A percentile compares a stretch with the other conserved stretches of the same genome.
These are phyloP conservation scores for Rhodamnia argentea DNA, from an alignment of 345 rosid species.

Conservation along the genomic window DNA sequence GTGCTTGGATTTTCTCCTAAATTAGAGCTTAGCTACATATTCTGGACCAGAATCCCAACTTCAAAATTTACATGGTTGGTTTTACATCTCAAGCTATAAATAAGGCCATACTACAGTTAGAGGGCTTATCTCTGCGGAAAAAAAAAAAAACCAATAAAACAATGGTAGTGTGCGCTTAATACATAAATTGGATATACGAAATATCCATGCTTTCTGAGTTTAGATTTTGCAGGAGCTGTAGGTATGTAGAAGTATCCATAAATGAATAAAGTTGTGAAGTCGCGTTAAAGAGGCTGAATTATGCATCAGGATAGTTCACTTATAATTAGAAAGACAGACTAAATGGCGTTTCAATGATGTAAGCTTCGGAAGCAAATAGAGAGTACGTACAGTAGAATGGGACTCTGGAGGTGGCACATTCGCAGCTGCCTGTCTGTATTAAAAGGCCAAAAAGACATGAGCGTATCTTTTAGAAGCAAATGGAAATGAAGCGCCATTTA, in stretches of 20 bases:
- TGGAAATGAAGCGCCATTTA: neutral
- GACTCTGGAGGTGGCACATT: conserved; percentile 70
- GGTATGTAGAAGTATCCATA: neutral
- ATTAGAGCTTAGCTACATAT: neutral
- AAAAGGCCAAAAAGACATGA: conserved; percentile 1
- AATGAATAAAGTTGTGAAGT: neutral
- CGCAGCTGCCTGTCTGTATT: conserved; percentile 53
- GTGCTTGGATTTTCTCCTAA: neutral
- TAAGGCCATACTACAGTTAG: neutral
- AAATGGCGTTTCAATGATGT: neutral
- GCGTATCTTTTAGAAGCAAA: neutral
- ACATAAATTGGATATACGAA: neutral
- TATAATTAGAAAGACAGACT: neutral
- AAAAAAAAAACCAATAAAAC: neutral
- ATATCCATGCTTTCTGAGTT: neutral
- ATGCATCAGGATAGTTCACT: neutral
- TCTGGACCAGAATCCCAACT: neutral
- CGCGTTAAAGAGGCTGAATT: neutral
- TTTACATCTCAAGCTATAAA: neutral
- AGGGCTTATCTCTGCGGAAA: neutral
- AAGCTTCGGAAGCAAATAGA: neutral
- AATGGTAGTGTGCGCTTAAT: neutral
- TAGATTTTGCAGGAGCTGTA: neutral
- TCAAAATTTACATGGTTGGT: neutral
- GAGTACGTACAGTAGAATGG: conserved; percentile 52